phyloP scores from a whole-genome alignment of 2,329 filamentous ascomycete species.

The Neofusicoccum ribis region DNA sequence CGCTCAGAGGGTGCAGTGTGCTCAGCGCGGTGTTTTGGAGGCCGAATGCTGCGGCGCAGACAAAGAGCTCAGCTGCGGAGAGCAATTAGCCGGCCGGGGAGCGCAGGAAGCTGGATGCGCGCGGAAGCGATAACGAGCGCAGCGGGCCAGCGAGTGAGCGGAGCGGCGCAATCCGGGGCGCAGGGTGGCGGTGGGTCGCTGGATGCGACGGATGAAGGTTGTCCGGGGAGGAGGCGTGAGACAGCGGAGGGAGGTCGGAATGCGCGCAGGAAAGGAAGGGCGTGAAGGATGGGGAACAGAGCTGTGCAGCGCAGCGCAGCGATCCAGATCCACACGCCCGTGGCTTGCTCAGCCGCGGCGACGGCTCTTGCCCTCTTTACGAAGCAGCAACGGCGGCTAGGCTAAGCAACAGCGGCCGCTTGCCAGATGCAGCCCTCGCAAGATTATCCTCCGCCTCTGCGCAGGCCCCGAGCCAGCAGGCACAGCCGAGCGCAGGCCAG shows the following conservation, averaged over 20 bases:
- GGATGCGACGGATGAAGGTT: not conserved
- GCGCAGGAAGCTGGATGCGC: not conserved
- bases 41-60: not conserved
- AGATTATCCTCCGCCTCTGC: slow-evolving; percentile 3
- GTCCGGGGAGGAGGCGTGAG: not conserved
- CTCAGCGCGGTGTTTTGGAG: not conserved
- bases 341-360: not conserved
- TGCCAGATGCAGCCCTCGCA: not conserved
- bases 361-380: slow-evolving; percentile 6
- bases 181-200: not conserved
- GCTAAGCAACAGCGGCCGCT: slow-evolving; percentile 5
- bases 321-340: not conserved
- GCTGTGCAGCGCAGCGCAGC: not conserved
- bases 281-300: not conserved
- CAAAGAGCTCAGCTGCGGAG: slow-evolving; percentile 8
- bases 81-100: not conserved
- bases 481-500: not conserved
- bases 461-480: not conserved
- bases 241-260: not conserved
- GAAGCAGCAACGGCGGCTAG: slow-evolving; percentile 10
- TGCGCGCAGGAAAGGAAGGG: not conserved
- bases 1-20: not conserved
- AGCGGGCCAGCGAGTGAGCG: not conserved
- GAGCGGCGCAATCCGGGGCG: not conserved
- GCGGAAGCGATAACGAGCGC: slow-evolving; percentile 17